These are phyloP conservation scores for Aspergillus floridensis DNA, from an alignment of 2,329 filamentous ascomycete species.

Conservation along the genomic window DNA sequence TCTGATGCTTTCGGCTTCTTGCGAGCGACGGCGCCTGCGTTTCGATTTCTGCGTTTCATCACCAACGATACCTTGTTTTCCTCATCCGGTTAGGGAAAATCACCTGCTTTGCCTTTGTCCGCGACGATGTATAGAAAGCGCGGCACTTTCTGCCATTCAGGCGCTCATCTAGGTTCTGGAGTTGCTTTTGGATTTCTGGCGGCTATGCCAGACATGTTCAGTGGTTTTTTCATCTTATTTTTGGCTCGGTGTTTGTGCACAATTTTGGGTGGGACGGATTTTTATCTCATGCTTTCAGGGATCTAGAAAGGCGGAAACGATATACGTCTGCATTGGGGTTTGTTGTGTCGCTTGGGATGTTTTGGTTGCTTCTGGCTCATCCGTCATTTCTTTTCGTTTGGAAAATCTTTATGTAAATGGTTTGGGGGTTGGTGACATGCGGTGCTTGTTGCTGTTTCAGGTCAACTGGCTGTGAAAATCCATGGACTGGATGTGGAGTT, in stretches of 20 bases:
- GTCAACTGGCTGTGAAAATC: conserved; percentile 33
- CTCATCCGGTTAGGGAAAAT: conserved; percentile 38
- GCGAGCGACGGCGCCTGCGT: conserved; percentile 44
- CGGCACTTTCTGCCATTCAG: conserved; percentile 34
- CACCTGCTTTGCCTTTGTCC: conserved; percentile 30
- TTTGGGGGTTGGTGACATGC: conserved; percentile 32
- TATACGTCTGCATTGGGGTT: conserved; percentile 45
- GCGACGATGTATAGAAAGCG: conserved; percentile 43
- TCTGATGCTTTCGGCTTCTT: conserved; percentile 35
- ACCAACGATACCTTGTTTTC: conserved; percentile 36
- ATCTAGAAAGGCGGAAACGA: conserved; percentile 46
- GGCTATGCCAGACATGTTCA: conserved; percentile 32
- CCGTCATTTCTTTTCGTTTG: conserved; percentile 23
- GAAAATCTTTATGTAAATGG: conserved; percentile 34
- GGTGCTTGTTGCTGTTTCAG: conserved; percentile 31
- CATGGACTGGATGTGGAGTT: conserved; percentile 41
- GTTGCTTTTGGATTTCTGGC: conserved; percentile 35
- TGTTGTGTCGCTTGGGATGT: conserved; percentile 36
- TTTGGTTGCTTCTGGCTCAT: conserved; percentile 24
- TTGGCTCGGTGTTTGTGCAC: conserved; percentile 27
- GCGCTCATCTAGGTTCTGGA: conserved; percentile 36
- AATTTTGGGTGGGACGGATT: conserved; percentile 36
- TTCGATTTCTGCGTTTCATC: conserved; percentile 37
- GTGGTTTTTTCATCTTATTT: conserved; percentile 25
- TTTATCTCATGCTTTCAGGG: conserved; percentile 32